Evolutionary conservation across 1,284 basidiomycete genomes (phyloP), one percentile per base, ranked within the genome.

Genomic region (Pterulicium gracile): DNA sequence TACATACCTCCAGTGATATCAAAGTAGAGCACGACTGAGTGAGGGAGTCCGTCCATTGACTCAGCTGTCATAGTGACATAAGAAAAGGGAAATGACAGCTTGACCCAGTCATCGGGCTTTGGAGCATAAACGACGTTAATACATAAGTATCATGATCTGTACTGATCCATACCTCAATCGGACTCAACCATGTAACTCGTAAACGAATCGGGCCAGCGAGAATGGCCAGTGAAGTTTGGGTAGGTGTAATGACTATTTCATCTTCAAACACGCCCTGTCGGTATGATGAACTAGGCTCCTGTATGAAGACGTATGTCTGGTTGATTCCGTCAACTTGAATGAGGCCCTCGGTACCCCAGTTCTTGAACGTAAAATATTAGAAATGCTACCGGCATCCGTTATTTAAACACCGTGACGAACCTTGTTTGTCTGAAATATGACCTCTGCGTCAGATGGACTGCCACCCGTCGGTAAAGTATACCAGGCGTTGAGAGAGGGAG

Each of bases 71-170:
- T 44, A 42, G 58, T 58, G 36, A 72, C 44, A 49, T 73, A 69
- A 15, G 62, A 56, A 52, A 69, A 68, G 2, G 69, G 67, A n/a
- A 69, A 51, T 2, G 68, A 72, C 52, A 70, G 66, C 18, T 52
- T 50, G 24, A 58, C 47, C 41, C 57, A 47, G 47, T 66, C 60
- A 17, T 18, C 14, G 1, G 50, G 50, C 52, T 53, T n/a, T n/a
- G n/a, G n/a, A n/a, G n/a, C n/a, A n/a, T n/a, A 42, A 20, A 39
- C n/a, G 19, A 15, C 41, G 15, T 2, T 17, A 40, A 13, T 10
- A 14, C 17, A 4, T 12, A 46, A 17, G 4, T 3, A 5, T 21
- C 18, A 20, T 23, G 7, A 32, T 32, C 7, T n/a, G 10, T 32
- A 32, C 27, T 32, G 27, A 17, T 7, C 24, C 39, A 15, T 27